A percentile compares a stretch with the other conserved stretches of the same genome.
These are phyloP conservation scores for Entrophospora sp. DNA, from an alignment of 192 early-diverging fungal genomes.

Conservation along the genomic window DNA sequence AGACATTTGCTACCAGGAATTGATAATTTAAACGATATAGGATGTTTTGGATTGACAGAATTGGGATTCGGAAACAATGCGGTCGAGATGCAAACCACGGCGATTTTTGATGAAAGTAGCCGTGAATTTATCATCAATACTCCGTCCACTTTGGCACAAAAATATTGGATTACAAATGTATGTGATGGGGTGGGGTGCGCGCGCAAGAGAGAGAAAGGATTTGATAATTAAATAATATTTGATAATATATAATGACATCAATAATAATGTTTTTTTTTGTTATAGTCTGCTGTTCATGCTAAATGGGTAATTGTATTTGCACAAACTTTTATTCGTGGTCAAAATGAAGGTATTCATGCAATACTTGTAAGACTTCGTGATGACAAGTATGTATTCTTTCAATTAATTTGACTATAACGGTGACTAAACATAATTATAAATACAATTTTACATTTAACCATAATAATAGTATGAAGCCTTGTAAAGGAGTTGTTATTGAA, in stretches of 20 bases:
- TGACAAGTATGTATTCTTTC: slow-evolving; percentile 36
- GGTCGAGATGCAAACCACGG: slow-evolving; percentile 71
- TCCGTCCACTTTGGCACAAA: slow-evolving; percentile 59
- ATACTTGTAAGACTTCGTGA: slow-evolving; percentile 67
- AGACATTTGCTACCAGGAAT: slow-evolving; percentile 51
- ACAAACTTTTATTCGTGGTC: slow-evolving; percentile 56
- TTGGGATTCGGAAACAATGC: slow-evolving; percentile 77
- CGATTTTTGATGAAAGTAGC: slow-evolving; percentile 42
- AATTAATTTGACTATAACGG: too few species aligned
- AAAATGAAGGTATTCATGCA: slow-evolving; percentile 64
- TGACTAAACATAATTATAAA: too few species aligned
- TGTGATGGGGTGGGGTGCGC: too few species aligned
- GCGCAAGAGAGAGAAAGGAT: too few species aligned
- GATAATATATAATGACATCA: too few species aligned
- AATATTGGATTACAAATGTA: slow-evolving; percentile 81
- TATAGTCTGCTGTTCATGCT: slow-evolving; percentile 52
- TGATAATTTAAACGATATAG: slow-evolving; percentile 56
- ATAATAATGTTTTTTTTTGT: too few species aligned
- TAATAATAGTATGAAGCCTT: slow-evolving; percentile 43
- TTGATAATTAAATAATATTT: too few species aligned
- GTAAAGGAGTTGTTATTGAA: slow-evolving; percentile 57
- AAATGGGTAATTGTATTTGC: slow-evolving; percentile 70
- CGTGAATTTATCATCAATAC: slow-evolving; percentile 70
- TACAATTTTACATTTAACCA: too few species aligned
- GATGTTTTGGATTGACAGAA: slow-evolving; percentile 73